phyloP scores from a whole-genome alignment of 495 filamentous ascomycete species.

The Ascodesmis nigricans region DNA sequence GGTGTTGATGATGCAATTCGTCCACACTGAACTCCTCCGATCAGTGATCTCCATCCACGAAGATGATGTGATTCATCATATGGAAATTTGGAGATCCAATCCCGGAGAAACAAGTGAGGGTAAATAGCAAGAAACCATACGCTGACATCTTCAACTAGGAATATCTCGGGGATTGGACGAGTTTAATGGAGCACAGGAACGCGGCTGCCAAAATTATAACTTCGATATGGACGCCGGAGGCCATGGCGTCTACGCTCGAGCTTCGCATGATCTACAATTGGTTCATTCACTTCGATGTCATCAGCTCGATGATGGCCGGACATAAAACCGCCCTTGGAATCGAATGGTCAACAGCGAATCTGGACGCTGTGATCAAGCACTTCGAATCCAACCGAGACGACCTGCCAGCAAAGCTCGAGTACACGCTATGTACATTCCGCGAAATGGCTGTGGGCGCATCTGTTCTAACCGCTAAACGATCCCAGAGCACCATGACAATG shows the following conservation, averaged over 20 bases:
- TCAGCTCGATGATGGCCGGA: conserved; percentile 60
- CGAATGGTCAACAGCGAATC: conserved; percentile 54
- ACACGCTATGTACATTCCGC: conserved; percentile 40
- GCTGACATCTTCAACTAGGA: conserved; percentile 37
- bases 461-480: conserved; percentile 49
- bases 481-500: conserved; percentile 36
- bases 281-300: conserved; percentile 79
- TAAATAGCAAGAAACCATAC: too few species aligned
- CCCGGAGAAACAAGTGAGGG: too few species aligned
- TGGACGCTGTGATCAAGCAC: conserved; percentile 39
- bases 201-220: conserved; percentile 66
- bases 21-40: too few species aligned
- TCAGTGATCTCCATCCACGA: too few species aligned
- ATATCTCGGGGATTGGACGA: conserved; percentile 84
- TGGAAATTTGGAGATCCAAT: too few species aligned
- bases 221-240: conserved; percentile 53
- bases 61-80: too few species aligned
- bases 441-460: conserved; percentile 64
- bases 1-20: neutral
- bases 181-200: conserved; percentile 75
- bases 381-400: conserved; percentile 37
- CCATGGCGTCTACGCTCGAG: conserved; percentile 44
- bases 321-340: conserved; percentile 48
- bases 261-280: conserved; percentile 54
- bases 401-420: conserved; percentile 41